These are phyloP conservation scores for Pleurotus cornucopiae DNA, from an alignment of 768 basidiomycete genomes.

Conservation along the genomic window DNA sequence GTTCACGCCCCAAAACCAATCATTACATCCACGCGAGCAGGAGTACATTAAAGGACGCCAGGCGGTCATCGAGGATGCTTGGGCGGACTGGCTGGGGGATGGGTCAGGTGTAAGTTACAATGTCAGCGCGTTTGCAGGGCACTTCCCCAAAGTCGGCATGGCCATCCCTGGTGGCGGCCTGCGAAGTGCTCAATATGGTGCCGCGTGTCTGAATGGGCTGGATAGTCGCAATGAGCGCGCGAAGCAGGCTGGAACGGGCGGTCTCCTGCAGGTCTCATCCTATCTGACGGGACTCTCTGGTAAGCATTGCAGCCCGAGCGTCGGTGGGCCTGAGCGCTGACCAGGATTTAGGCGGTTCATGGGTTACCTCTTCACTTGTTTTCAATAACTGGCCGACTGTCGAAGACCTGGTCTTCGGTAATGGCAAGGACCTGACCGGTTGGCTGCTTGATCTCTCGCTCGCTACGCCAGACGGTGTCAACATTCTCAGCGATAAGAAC, in stretches of 20 bases:
- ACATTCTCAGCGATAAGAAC: slow-evolving; percentile 41
- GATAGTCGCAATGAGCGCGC: slow-evolving; percentile 60
- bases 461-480: slow-evolving; percentile 46
- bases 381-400: slow-evolving; percentile 62
- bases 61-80: slow-evolving; percentile 40
- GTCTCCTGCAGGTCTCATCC: slow-evolving; percentile 64
- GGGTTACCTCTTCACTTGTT: slow-evolving; percentile 59
- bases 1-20: slow-evolving; percentile 47
- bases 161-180: slow-evolving; percentile 72
- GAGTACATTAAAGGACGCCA: slow-evolving; percentile 43
- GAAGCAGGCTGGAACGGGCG: slow-evolving; percentile 57
- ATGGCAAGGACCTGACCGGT: slow-evolving; percentile 38
- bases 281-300: slow-evolving; percentile 69
- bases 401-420: slow-evolving; percentile 56
- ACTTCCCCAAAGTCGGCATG: slow-evolving; percentile 52
- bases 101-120: slow-evolving; percentile 50
- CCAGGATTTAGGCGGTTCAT: slow-evolving; percentile 50
- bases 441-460: slow-evolving; percentile 59
- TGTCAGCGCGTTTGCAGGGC: slow-evolving; percentile 32
- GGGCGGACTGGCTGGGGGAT: slow-evolving; percentile 58
- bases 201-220: slow-evolving; percentile 51
- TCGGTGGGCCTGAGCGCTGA: neutral
- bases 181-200: slow-evolving; percentile 63
- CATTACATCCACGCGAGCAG: slow-evolving; percentile 43
- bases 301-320: slow-evolving; percentile 18